Percentiles rank a stretch among this genome's conserved stretches.
Conservation (phyloP, 345 rosid genomes). For the Psidium friedrichsthalianum region DNA sequence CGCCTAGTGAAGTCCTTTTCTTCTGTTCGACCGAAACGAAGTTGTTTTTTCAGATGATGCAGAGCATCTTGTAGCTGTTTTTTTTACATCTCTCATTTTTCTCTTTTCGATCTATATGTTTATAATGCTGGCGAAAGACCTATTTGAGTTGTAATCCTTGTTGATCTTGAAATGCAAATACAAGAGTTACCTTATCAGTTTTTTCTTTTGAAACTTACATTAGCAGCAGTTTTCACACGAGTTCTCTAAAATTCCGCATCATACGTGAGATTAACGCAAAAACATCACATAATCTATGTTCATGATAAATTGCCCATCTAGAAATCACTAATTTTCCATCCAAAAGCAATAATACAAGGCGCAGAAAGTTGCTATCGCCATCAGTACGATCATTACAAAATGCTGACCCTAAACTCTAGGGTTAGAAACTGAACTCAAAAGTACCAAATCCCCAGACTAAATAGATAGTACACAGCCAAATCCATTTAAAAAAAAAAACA, state of each 20-base stretch:
- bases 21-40: too few species aligned
- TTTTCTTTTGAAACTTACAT: too few species aligned
- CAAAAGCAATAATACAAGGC: not conserved
- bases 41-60: not conserved
- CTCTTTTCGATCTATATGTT: not conserved
- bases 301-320: not conserved
- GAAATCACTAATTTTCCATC: not conserved
- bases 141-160: not conserved
- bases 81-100: not conserved
- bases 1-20: constrained; percentile 14
- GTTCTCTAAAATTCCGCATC: not conserved
- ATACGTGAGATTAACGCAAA: not conserved
- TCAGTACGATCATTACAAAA: not conserved
- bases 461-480: too few species aligned
- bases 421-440: too few species aligned
- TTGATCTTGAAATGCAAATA: not conserved
- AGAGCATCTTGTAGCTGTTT: not conserved
- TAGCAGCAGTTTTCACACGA: too few species aligned
- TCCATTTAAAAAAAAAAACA: too few species aligned
- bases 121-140: not conserved
- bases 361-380: not conserved
- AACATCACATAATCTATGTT: not conserved
- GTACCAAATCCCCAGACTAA: too few species aligned
- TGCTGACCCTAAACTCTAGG: too few species aligned
- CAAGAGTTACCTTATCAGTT: not conserved